Conservation (phyloP, 2,329 filamentous ascomycete species). For the Xylaria sp. region DNA sequence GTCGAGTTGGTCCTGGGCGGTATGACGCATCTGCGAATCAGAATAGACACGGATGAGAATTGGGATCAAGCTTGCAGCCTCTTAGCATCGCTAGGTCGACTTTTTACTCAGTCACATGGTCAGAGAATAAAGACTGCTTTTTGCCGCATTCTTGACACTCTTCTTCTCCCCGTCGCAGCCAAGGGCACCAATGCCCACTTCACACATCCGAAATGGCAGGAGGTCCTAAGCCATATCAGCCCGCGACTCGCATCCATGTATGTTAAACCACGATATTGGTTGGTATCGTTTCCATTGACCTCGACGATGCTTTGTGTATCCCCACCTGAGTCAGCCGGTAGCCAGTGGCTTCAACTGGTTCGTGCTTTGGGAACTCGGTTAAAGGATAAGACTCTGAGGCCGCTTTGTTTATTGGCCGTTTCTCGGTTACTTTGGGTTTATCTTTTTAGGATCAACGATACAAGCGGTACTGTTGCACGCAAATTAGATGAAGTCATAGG, state of each 20-base stretch:
- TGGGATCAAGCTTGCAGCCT: conserved; percentile 93
- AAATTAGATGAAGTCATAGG: conserved; percentile 92
- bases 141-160: conserved; percentile 87
- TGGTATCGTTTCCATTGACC: conserved; percentile 86
- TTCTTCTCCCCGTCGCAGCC: conserved; percentile 87
- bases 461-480: conserved; percentile 71
- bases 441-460: conserved; percentile 83
- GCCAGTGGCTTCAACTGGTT: conserved; percentile 87
- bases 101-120: conserved; percentile 88
- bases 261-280: conserved; percentile 92
- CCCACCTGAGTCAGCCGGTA: conserved; percentile 81
- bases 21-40: conserved; percentile 89
- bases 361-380: conserved; percentile 80
- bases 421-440: conserved; percentile 95
- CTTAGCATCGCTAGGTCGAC: conserved; percentile 79
- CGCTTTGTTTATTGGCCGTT: conserved; percentile 86
- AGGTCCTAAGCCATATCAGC: conserved; percentile 82
- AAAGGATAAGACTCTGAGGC: conserved; percentile 83
- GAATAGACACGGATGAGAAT: conserved; percentile 74
- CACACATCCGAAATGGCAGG: conserved; percentile 83
- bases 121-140: conserved; percentile 93
- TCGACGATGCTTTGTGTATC: conserved; percentile 90
- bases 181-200: conserved; percentile 80
- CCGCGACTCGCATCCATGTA: conserved; percentile 85
- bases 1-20: conserved; percentile 88